Evolutionary conservation across 177 flowering plant genomes (phyloP), one percentile per base, ranked within the genome.

Genomic region (Vitis hybrid): DNA sequence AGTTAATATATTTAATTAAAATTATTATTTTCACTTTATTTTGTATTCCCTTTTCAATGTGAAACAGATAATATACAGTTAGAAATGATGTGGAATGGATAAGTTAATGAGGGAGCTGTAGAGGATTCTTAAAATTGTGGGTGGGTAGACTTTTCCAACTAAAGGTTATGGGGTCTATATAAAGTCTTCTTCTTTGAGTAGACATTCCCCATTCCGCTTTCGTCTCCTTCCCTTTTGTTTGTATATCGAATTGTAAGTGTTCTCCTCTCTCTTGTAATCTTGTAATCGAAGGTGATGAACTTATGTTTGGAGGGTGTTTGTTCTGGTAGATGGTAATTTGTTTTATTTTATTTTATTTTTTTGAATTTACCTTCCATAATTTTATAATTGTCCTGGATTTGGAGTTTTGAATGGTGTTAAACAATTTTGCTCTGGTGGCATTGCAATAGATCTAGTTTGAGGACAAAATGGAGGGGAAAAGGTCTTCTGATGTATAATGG

Each of bases 41-140:
- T 38, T 38, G 9, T 38, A 38, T 38, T 38, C 9, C 47, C 47
- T 38, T 38, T 5, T 38, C 47, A 38, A 38, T 38, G 47, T 38
- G 47, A 38, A 38, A 28, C 31, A 28, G 31, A 28, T 28, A 28
- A 28, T 28, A 28, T 28, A 28, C 31, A 0, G 31, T 38, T 38
- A 38, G 47, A 38, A 38, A 38, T 8, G 47, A 38, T 38, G 47
- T 38, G 47, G 47, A 38, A 38, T 38, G 47, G 47, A 38, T 38
- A 60, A 60, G 63, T 22, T 24, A 60, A 60, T 60, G 63, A 60
- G 63, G 63, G 15, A 62, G 14, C n/a, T 62, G 65, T 33, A 33
- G 65, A 14, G 65, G 49, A 31, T 38, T 38, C 47, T 38, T 8
- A 38, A 38, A 5, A 38, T 38, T 38, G 47, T 38, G 47, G 47